Percentiles rank a stretch among this genome's conserved stretches.
phyloP scores from a whole-genome alignment of 768 basidiomycete genomes.

The Hortiboletus flavorubellus region DNA sequence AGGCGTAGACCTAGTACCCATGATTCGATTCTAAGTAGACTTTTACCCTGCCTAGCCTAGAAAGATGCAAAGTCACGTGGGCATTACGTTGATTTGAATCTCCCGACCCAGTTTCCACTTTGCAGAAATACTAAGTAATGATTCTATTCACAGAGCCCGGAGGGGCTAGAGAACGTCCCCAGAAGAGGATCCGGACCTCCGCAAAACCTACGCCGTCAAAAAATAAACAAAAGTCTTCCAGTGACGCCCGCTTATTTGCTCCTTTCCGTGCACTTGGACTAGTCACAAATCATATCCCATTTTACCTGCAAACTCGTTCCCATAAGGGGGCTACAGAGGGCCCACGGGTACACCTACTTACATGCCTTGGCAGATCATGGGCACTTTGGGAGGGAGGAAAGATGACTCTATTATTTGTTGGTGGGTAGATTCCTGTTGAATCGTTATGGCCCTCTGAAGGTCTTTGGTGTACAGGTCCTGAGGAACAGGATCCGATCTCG shows the following conservation, averaged over 20 bases:
- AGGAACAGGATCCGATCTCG: slow-evolving; percentile 67
- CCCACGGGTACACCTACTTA: slow-evolving; percentile 79
- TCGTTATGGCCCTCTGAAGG: background rate
- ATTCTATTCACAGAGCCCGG: slow-evolving; percentile 13
- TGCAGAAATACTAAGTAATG: slow-evolving; percentile 15
- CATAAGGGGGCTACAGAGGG: slow-evolving; percentile 83
- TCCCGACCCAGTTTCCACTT: background rate
- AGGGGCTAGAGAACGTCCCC: slow-evolving; percentile 18
- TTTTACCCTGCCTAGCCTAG: background rate
- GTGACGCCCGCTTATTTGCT: slow-evolving; percentile 60
- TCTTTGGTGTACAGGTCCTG: slow-evolving; percentile 60
- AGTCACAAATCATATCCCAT: slow-evolving; percentile 87
- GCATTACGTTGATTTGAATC: background rate
- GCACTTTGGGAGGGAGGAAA: slow-evolving; percentile 95
- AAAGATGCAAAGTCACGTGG: slow-evolving; percentile 12
- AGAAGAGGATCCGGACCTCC: slow-evolving; percentile 22
- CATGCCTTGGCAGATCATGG: slow-evolving; percentile 88
- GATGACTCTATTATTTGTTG: slow-evolving; percentile 90
- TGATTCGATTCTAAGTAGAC: background rate
- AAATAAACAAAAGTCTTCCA: slow-evolving; percentile 2
- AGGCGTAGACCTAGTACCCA: background rate
- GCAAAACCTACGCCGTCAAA: slow-evolving; percentile 1
- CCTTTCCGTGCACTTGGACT: slow-evolving; percentile 96
- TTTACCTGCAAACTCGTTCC: slow-evolving; percentile 80
- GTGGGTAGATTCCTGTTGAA: slow-evolving; percentile 43